Base-by-base conservation (phyloP, 2,329 filamentous ascomycete species). In the Talaromyces piceae region DNA sequence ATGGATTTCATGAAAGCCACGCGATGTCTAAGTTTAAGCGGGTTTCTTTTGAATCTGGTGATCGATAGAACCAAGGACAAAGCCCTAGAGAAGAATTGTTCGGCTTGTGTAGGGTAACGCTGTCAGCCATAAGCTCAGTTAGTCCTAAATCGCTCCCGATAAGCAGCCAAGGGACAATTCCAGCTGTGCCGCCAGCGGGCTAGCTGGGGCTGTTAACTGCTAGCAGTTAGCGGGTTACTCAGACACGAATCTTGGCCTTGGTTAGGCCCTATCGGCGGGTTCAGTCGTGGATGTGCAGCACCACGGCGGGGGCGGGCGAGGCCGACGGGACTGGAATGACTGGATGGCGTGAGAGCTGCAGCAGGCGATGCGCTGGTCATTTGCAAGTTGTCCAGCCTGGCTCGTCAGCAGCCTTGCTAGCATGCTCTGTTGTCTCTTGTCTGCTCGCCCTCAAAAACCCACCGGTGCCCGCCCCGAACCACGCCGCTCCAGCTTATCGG, bases 321-420 rank as follows among this genome's bases (percentile, higher is more conserved):
- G 22, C 20, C 39, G 39, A 22, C 39, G 23, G 39, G 39, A 22
- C 39, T 43, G 39, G 20, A 13, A 43, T 43, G 20, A 43, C 39
- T 43, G 39, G 23, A 43, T 43, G 39, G 39, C 39, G 20, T 22
- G 23, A 49, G 46, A 47, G 51, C 46, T 53, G 51, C 51, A 54
- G 51, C 28, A 47, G 37, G n/a, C 47, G 45, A 54, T 54, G 51
- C 47, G 51, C 51, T 54, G 51, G 51, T 53, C 51, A 53, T 43
- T 50, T 53, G 51, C 47, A 44, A 50, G 47, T 53, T 53, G 51
- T 53, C 41, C 31, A 18, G 16, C 16, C 16, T n/a, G 16, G 33
- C 33, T 46, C 44, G 41, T 43, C 37, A 20, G 23, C 33, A 25
- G 31, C 45, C 37, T 27, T n/a, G n/a, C n/a, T n/a, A n/a, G 47